Evolutionary conservation across 2,329 filamentous ascomycete species (phyloP).

Genomic region (Trichoderma simmonsii): DNA sequence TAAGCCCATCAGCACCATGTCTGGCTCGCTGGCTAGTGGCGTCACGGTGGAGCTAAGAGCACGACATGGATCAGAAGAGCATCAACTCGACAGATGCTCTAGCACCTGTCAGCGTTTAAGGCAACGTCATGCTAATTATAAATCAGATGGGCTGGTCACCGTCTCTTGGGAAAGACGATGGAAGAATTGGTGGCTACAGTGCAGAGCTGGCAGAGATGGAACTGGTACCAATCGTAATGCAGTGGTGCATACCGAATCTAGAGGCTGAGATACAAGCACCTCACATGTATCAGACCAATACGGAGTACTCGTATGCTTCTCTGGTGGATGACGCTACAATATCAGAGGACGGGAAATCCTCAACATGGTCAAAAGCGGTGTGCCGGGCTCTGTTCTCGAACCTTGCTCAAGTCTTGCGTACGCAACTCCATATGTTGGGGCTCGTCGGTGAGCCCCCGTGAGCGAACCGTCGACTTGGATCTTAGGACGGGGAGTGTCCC

Average conservation of each 20-base stretch:
- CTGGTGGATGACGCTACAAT: neutral
- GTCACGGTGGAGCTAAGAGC: constrained; percentile 5
- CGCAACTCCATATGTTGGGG: neutral
- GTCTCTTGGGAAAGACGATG: neutral
- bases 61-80: constrained; percentile 1
- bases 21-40: constrained; percentile 8
- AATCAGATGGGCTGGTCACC: neutral
- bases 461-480: constrained; percentile 11
- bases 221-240: neutral
- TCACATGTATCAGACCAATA: neutral
- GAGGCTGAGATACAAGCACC: neutral
- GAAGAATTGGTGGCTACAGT: neutral
- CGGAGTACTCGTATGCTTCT: neutral
- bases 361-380: constrained; percentile 11
- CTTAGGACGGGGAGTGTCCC: neutral
- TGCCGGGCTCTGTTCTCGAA: neutral
- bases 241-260: neutral
- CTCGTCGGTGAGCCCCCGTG: constrained; percentile 7
- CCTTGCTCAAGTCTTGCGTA: constrained; percentile 2
- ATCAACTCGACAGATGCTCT: constrained; percentile 1
- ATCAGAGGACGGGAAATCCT: neutral
- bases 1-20: constrained; percentile 17
- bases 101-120: neutral
- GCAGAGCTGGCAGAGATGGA: neutral
- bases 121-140: neutral